Evolutionary conservation across 2,329 filamentous ascomycete genomes (phyloP), one percentile per base, ranked within the genome.

Genomic region (Corniculantispora saksenae): DNA sequence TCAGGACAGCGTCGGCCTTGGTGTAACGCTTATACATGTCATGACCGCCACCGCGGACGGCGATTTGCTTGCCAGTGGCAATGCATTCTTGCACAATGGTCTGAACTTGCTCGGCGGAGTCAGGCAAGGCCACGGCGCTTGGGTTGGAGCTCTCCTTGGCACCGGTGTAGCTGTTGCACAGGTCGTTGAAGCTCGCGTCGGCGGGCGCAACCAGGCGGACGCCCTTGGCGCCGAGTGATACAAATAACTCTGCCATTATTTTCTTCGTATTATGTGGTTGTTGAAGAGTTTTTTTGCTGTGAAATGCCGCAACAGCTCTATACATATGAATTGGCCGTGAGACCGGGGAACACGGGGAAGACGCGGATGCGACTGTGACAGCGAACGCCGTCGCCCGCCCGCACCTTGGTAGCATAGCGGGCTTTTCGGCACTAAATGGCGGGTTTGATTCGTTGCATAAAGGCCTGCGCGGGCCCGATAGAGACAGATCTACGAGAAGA

Each of bases 41-140:
- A 12, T 69, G 67, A 25, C 67, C 67, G 23, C 65, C 64, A 21
- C 66, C 63, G 9, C 64, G 63, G n/a, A 64, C 66, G 23, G 59
- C 55, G 17, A 68, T 58, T 19, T 32, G 43, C 21, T 51, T 35
- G 23, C 38, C 38, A 3, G 54, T 27, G 8, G 61, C 61, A 43
- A 64, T 57, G 61, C 61, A 64, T 29, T 50, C 53, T 25, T 38
- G 32, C 13, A 64, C 61, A 32, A 58, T 35, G 21, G 53, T n/a
- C 21, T 54, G 48, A 4, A 59, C 62, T 15, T 64, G 62, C 8
- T 54, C 54, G 10, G 47, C 32, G 21, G 62, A 57, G 29, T 40
- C 29, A 25, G 62, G 62, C 23, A 64, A 21, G 29, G 56, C 62
- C 17, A 64, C 45, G 27, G 43, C 48, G 55, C 53, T 50, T 29